Percentiles rank a stretch among this genome's conserved stretches.
phyloP scores from a whole-genome alignment of 805 yeast genomes.

The Pichia cephalocereana region DNA sequence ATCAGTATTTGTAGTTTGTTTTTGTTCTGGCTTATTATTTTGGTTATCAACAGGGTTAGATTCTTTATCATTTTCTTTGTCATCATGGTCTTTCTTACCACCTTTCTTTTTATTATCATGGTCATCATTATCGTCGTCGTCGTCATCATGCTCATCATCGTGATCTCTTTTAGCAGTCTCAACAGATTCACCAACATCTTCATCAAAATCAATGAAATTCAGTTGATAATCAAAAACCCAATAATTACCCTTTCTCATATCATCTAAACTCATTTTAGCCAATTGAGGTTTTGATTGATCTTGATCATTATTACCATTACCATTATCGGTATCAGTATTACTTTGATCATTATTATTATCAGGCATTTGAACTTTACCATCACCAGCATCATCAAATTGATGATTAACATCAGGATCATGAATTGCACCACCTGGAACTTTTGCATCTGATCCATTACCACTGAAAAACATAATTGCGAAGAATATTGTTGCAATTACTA shows the following conservation, averaged over 20 bases:
- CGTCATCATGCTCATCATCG: background rate
- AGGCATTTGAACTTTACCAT: background rate
- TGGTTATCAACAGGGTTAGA: background rate
- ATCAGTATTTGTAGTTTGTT: conserved; percentile 22
- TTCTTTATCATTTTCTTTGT: background rate
- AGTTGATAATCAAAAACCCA: conserved; percentile 18
- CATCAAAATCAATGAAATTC: conserved; percentile 19
- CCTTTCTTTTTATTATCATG: conserved; percentile 6
- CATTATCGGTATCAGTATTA: background rate
- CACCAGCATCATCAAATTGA: background rate
- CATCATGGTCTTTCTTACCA: conserved; percentile 10
- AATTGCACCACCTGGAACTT: conserved; percentile 5
- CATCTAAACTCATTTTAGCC: conserved; percentile 19
- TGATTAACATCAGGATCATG: background rate
- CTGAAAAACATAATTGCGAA: conserved; percentile 6
- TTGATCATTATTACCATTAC: background rate
- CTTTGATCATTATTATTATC: background rate
- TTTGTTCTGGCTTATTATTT: background rate
- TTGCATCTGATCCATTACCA: conserved; percentile 3
- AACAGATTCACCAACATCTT: background rate
- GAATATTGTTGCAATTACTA: background rate
- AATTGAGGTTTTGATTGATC: background rate
- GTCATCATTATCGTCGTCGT: background rate
- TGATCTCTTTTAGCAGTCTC: background rate
- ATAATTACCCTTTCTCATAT: conserved; percentile 23